Base-by-base conservation (phyloP, 768 basidiomycete species). In the Termitomyces titanicus region DNA sequence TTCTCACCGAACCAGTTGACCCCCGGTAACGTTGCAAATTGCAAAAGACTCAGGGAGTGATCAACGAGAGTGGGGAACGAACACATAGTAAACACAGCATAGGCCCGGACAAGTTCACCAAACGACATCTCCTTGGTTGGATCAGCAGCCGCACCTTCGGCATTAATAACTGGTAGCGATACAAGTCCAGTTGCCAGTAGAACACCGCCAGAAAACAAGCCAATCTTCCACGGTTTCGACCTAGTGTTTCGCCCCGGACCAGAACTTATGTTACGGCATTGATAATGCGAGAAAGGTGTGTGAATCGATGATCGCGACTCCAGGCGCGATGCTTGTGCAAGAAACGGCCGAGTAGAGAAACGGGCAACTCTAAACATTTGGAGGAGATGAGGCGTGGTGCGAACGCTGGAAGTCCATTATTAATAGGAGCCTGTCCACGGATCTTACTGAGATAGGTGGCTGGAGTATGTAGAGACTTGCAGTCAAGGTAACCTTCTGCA, bases 31-130 rank as follows among this genome's bases (percentile, higher is more conserved):
- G 75, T 72, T 5, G 77, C 68, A 15, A 86, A 63, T 12, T 79
- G 70, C 40, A 97, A 75, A 24, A 94, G 70, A 44, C 70, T 68
- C 0, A 92, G 92, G 1, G 92, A 83, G 55, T 81, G 71, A 63
- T 95, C 89, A 27, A 96, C 88, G 12, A 97, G 72, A 0, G 74
- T 61, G 3, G 94, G 89, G 22, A 89, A 72, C 5, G 92, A 92
- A 64, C 86, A 89, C 68, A 91, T 77, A 6, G 88, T 78, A 72
- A 89, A 96, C 27, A 96, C 93, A 31, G 87, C 66, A 63, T 94
- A 96, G 2, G 91, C 73, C 37, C 93, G 81, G 45, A 91, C 55
- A 20, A 90, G 79, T 1, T 73, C 60, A 20, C 64, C 48, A 6
- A 82, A 63, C 0, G 76, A 56, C 29, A 66, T 50, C 5, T 63